phyloP scores from a whole-genome alignment of 2,329 filamentous ascomycete genomes.

The Aulographum hederae region DNA sequence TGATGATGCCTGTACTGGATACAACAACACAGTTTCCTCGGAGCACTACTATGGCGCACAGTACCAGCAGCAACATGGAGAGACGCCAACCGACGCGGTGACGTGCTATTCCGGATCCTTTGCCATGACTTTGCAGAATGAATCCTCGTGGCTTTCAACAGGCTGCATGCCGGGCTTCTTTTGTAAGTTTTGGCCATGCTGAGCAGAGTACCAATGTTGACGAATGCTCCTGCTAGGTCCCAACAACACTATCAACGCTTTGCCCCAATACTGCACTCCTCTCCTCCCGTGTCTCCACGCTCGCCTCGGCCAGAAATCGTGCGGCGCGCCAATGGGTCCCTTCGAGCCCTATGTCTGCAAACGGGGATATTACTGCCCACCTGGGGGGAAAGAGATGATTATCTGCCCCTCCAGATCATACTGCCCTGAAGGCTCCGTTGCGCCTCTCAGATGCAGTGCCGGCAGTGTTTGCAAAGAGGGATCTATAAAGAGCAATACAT shows the following conservation, averaged over 20 bases:
- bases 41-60: neutral
- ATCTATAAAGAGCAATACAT: neutral
- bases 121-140: neutral
- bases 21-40: neutral
- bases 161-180: neutral
- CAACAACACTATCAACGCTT: neutral
- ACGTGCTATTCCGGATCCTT: neutral
- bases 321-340: neutral
- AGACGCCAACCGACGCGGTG: neutral
- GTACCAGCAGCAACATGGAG: neutral
- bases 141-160: neutral
- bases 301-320: neutral
- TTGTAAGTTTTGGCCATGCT: too few species aligned
- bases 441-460: neutral
- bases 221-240: too few species aligned
- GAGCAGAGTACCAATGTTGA: too few species aligned
- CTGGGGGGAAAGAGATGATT: neutral
- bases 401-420: neutral
- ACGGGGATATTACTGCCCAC: neutral
- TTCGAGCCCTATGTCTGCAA: neutral
- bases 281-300: neutral
- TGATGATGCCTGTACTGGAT: neutral
- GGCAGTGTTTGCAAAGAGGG: neutral
- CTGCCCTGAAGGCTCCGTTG: neutral
- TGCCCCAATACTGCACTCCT: neutral